Percentiles rank a stretch among this genome's conserved stretches.
phyloP scores from a whole-genome alignment of 805 yeast species.

The Kazachstania viticola region DNA sequence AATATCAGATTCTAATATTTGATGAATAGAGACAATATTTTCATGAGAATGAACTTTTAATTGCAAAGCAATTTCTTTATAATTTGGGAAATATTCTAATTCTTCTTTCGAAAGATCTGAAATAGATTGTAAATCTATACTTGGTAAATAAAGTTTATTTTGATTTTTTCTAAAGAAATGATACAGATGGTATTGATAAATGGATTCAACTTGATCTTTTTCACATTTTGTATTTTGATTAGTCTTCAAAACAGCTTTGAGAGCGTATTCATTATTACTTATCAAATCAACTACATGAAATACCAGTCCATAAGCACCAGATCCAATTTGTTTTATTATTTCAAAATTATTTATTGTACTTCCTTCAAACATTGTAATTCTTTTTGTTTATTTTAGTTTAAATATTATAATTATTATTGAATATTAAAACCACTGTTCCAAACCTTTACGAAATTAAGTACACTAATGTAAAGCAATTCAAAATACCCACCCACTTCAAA shows the following conservation, averaged over 20 bases:
- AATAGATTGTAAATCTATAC: constrained; percentile 19
- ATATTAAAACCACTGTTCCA: too few species aligned
- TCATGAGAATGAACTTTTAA: constrained; percentile 67
- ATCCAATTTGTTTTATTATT: constrained; percentile 33
- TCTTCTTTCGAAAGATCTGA: constrained; percentile 26
- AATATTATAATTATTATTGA: too few species aligned
- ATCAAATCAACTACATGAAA: constrained; percentile 50
- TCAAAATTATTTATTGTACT: constrained; percentile 33
- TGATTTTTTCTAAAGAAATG: constrained; percentile 16
- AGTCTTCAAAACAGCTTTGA: constrained; percentile 52
- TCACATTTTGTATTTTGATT: constrained; percentile 9
- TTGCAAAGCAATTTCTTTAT: constrained; percentile 67
- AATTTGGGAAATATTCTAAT: constrained; percentile 24
- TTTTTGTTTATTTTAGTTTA: too few species aligned
- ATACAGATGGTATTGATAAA: constrained; percentile 19
- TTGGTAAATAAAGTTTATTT: constrained; percentile 14
- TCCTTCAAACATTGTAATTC: constrained; percentile 4
- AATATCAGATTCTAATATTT: constrained; percentile 49
- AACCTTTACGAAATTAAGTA: too few species aligned
- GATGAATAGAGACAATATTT: constrained; percentile 64
- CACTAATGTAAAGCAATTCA: too few species aligned
- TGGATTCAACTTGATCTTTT: constrained; percentile 12
- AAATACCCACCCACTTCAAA: too few species aligned
- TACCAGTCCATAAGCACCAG: constrained; percentile 81
- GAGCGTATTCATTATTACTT: constrained; percentile 47